Base-by-base conservation (phyloP, 1,139 yeast genomes). In the Diutina scorzettiae region DNA sequence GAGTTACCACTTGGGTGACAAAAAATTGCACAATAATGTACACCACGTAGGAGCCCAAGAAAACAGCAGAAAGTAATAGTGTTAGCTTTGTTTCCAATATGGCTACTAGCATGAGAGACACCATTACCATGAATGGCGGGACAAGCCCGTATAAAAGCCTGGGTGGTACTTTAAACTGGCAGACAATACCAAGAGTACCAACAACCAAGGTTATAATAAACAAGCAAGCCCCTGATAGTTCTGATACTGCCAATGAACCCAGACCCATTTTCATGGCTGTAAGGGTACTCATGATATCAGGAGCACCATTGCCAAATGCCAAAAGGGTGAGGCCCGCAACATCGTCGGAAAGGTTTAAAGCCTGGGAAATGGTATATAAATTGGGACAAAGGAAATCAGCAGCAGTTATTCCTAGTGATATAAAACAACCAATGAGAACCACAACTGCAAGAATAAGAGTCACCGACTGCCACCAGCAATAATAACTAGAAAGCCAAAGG, bases 271-370 rank as follows among this genome's bases (percentile, higher is more conserved):
- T 67, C 75, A 87, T 74, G 5, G 96, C 95, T 36, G 80, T 79
- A 56, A 77, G 85, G 0, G 96, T 86, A 42, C 93, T 75, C 41
- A 87, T 71, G 3, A 91, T 78, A 58, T 91, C 98, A 0, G 97
- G 96, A 0, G 95, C 72, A 8, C 96, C 91, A 58, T 91, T 91
- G 0, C 97, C 97, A 48, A 89, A 67, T 0, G 98, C 95, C 45
- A 91, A 64, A 40, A 89, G 64, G 0, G 96, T 89, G 51, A 89
- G 72, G 0, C 97, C 97, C 3, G 95, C 83, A 31, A 89, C 63
- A 44, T 84, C 77, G 48, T 86, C 93, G 11, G 91, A 76, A 41
- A 89, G 59, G 11, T 76, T 72, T 17, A 86, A 60, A 40, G 68
- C 57, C 25, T 68, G 65, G 8, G 94, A 75, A 19, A 85, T 66